These are phyloP conservation scores for Trichoderma lentiforme DNA, from an alignment of 2,329 filamentous ascomycete species.

Conservation along the genomic window DNA sequence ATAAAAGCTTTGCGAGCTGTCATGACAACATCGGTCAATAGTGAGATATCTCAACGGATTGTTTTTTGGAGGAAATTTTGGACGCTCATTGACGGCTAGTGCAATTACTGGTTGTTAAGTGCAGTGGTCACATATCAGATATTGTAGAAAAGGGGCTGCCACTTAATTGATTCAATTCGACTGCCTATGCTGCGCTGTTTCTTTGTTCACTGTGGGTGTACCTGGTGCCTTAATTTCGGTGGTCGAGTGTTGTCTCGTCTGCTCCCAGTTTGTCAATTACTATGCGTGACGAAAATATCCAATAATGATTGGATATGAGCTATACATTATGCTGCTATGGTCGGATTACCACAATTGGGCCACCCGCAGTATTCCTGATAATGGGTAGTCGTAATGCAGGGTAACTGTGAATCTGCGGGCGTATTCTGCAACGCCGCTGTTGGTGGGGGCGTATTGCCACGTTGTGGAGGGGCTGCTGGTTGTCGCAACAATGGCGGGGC, in stretches of 20 bases:
- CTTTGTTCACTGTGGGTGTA: background rate
- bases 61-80: constrained; percentile 25
- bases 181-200: background rate
- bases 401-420: background rate
- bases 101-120: background rate
- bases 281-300: background rate
- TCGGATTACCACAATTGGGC: background rate
- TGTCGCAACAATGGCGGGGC: constrained; percentile 16
- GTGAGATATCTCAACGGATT: constrained; percentile 14
- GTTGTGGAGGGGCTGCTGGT: constrained; percentile 10
- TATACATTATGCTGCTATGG: background rate
- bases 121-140: background rate
- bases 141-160: background rate
- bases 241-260: background rate
- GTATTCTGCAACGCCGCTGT: background rate
- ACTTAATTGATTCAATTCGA: background rate
- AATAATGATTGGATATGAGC: background rate
- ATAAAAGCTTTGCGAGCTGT: background rate
- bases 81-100: constrained; percentile 22
- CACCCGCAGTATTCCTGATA: background rate
- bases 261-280: background rate
- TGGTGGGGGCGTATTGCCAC: constrained; percentile 11
- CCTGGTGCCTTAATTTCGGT: background rate
- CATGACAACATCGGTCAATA: background rate
- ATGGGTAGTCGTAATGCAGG: background rate